Evolutionary conservation across 2,329 filamentous ascomycete genomes (phyloP).

Genomic region (Calonectria multiphialidica): DNA sequence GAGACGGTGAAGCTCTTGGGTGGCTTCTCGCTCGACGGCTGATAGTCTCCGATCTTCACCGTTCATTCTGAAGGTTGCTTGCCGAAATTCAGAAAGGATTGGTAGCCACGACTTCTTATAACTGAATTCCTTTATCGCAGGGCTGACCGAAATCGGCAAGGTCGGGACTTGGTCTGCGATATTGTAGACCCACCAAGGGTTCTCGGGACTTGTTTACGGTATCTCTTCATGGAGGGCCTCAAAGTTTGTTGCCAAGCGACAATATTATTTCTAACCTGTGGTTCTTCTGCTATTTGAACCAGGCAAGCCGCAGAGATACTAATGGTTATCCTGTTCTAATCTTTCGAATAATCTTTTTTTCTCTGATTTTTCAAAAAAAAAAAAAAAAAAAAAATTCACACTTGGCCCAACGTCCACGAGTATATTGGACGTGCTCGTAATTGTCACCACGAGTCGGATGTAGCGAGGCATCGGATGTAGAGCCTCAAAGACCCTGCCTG

Average conservation of each 20-base stretch:
- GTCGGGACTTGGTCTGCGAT: background rate
- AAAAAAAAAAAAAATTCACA: too few relatives aligned
- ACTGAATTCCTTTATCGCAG: too few relatives aligned
- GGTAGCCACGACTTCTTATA: background rate
- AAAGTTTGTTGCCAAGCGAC: too few relatives aligned
- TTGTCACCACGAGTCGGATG: background rate
- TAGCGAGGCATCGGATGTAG: background rate
- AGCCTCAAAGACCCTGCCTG: background rate
- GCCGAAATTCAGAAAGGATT: background rate
- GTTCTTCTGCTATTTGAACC: too few relatives aligned
- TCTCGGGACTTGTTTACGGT: too few relatives aligned
- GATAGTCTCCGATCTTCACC: background rate
- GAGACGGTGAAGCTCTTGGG: background rate
- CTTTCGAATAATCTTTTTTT: too few relatives aligned
- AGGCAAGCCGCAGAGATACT: too few relatives aligned
- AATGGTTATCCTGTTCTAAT: too few relatives aligned
- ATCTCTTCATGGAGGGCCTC: too few relatives aligned
- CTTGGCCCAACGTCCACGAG: too few relatives aligned
- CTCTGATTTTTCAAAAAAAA: too few relatives aligned
- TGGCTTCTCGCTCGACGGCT: background rate
- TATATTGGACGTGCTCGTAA: background rate
- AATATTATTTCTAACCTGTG: too few relatives aligned
- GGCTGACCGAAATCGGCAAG: background rate
- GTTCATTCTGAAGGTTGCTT: background rate
- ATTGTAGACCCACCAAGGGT: background rate